Evolutionary conservation across 192 early-diverging fungal genomes (phyloP).

Genomic region (Backusella australiensis): DNA sequence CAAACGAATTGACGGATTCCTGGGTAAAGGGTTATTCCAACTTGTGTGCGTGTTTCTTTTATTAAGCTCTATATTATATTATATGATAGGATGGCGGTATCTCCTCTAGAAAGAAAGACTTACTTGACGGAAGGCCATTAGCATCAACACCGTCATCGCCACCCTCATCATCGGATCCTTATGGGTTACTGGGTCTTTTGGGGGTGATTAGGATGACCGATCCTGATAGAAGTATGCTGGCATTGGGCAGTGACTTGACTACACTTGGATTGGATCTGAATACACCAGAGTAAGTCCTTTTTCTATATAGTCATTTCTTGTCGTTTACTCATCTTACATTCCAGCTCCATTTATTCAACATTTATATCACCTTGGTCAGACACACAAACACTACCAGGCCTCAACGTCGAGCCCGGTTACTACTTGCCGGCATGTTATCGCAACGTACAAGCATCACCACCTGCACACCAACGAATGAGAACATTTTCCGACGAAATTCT

Average conservation of each 20-base stretch:
- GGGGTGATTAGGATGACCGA: constrained; percentile 78
- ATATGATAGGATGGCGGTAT: neutral
- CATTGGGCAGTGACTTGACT: constrained; percentile 89
- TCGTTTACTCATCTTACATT: neutral
- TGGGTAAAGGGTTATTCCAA: neutral
- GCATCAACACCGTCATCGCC: neutral
- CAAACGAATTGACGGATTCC: constrained; percentile 7
- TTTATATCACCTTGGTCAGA: constrained; percentile 92
- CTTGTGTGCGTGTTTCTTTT: neutral
- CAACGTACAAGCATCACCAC: constrained; percentile 66
- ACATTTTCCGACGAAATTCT: constrained; percentile 89
- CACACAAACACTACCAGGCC: constrained; percentile 54
- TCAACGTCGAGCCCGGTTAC: constrained; percentile 80
- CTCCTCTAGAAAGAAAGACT: neutral
- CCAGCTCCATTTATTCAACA: constrained; percentile 70
- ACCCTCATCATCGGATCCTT: constrained; percentile 52
- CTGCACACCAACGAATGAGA: constrained; percentile 68
- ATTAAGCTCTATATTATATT: neutral
- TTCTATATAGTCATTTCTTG: neutral
- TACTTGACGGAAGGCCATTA: neutral
- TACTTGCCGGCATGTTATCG: constrained; percentile 83
- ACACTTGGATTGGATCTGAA: constrained; percentile 78
- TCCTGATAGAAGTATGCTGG: constrained; percentile 75
- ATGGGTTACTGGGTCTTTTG: constrained; percentile 85
- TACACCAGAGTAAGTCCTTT: constrained; percentile 57